These are phyloP conservation scores for Croton setiger DNA, from an alignment of 441 rosid species.

Conservation along the genomic window DNA sequence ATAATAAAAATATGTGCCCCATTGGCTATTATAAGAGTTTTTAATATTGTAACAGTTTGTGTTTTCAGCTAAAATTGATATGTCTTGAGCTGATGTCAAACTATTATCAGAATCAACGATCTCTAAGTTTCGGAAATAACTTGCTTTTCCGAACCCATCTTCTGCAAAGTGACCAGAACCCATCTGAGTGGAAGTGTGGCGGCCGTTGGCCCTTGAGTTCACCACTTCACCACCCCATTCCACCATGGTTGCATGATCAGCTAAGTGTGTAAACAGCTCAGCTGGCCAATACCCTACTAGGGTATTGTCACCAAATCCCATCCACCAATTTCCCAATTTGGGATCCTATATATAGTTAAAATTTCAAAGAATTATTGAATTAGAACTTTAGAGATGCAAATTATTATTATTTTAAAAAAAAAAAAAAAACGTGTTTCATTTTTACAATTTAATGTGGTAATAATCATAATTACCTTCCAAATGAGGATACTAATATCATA, in stretches of 20 bases:
- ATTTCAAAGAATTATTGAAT: not conserved
- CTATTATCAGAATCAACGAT: conserved; percentile 87
- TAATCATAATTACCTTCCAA: conserved; percentile 68
- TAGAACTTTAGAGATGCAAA: not conserved
- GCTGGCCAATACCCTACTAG: conserved; percentile 97
- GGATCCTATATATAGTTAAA: conserved; percentile 56
- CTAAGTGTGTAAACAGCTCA: conserved; percentile 82
- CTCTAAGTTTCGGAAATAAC: conserved; percentile 85
- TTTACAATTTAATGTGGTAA: too few species aligned
- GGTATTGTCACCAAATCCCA: conserved; percentile 81
- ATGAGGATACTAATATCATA: conserved; percentile 84
- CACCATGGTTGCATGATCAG: conserved; percentile 86
- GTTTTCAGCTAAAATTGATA: conserved; percentile 75
- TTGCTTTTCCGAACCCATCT: conserved; percentile 85
- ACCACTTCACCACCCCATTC: conserved; percentile 99
- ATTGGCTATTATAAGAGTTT: conserved; percentile 67
- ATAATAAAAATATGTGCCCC: conserved; percentile 94
- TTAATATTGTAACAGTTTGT: conserved; percentile 86
- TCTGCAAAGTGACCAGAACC: conserved; percentile 90
- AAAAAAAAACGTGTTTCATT: too few species aligned
- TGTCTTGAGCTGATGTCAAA: conserved; percentile 67
- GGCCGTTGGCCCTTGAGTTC: conserved; percentile 77
- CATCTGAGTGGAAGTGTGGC: conserved; percentile 93
- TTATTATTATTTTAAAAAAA: too few species aligned
- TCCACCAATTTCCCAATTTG: conserved; percentile 95